Conservation (phyloP, 225 moss, liverwort and hornwort species). For the Pseudisothecium myosuroides region DNA sequence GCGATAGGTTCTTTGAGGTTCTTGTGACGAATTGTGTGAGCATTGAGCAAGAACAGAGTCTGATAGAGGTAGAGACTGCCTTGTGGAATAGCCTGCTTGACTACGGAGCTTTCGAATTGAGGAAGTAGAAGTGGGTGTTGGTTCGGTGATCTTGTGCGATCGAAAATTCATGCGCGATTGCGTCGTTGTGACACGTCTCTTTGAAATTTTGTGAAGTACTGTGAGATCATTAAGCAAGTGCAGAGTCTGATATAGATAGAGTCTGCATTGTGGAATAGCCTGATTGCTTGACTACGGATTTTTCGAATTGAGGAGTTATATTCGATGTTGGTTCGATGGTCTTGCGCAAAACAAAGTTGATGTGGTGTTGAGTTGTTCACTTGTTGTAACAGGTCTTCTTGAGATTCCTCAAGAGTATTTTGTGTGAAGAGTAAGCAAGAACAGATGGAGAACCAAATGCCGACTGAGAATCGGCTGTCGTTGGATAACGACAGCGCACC, state of each 20-base stretch:
- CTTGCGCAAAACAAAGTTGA: background rate
- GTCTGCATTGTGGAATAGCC: background rate
- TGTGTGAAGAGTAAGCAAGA: background rate
- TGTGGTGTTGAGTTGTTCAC: background rate
- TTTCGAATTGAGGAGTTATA: background rate
- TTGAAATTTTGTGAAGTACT: background rate
- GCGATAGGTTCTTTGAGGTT: no score
- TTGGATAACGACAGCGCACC: conserved; percentile 18
- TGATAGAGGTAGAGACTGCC: background rate
- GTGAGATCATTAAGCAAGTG: background rate
- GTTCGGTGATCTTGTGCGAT: background rate
- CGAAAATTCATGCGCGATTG: background rate
- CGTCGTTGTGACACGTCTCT: background rate
- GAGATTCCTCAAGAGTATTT: background rate
- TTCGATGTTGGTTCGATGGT: background rate
- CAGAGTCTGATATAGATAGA: background rate
- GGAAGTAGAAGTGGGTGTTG: background rate
- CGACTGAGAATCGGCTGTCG: conserved; percentile 2
- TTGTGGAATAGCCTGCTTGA: background rate
- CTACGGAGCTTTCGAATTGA: background rate
- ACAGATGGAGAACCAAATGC: conserved; percentile 32
- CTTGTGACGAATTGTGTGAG: background rate
- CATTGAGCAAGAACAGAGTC: background rate
- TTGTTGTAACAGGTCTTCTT: background rate
- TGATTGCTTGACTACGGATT: background rate